A percentile compares a stretch with the other conserved stretches of the same genome.
Conservation (phyloP, 331 rosid species). For the Cydonia oblonga region DNA sequence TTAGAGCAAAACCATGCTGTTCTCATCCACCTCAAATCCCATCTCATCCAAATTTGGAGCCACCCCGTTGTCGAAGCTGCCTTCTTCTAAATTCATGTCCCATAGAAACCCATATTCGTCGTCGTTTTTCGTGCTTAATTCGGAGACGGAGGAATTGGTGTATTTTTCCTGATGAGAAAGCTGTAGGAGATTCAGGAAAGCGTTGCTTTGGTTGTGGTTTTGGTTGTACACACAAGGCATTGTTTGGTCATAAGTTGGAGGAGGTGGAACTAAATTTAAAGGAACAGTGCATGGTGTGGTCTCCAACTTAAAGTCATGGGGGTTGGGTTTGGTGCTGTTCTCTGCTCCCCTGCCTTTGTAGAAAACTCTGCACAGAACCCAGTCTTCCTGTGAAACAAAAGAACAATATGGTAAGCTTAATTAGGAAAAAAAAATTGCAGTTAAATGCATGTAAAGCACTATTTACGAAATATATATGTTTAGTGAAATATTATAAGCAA, state of each 20-base stretch:
- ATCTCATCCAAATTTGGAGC: constrained; percentile 38
- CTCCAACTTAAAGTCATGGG: constrained; percentile 26
- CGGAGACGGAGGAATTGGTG: constrained; percentile 1
- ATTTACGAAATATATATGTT: background rate
- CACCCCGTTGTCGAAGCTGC: constrained; percentile 33
- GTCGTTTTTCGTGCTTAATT: constrained; percentile 30
- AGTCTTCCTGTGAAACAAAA: constrained; percentile 56
- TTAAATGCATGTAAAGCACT: background rate
- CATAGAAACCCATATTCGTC: constrained; percentile 54
- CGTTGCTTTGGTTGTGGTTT: constrained; percentile 13
- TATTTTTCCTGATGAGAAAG: constrained; percentile 27
- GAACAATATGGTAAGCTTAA: constrained; percentile 4
- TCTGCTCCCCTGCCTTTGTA: constrained; percentile 50
- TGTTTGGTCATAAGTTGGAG: constrained; percentile 27
- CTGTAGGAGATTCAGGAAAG: constrained; percentile 43
- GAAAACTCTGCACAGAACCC: constrained; percentile 86
- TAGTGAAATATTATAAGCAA: background rate
- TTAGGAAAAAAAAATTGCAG: background rate
- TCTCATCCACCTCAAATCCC: constrained; percentile 50
- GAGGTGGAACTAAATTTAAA: constrained; percentile 16
- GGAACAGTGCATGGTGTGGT: constrained; percentile 18
- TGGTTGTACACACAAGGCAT: constrained; percentile 30
- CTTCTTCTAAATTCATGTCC: constrained; percentile 54
- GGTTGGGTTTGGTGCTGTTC: constrained; percentile 24
- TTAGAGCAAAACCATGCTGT: constrained; percentile 42